phyloP scores from a whole-genome alignment of 1,284 basidiomycete genomes.

The Ustilago trichophora region DNA sequence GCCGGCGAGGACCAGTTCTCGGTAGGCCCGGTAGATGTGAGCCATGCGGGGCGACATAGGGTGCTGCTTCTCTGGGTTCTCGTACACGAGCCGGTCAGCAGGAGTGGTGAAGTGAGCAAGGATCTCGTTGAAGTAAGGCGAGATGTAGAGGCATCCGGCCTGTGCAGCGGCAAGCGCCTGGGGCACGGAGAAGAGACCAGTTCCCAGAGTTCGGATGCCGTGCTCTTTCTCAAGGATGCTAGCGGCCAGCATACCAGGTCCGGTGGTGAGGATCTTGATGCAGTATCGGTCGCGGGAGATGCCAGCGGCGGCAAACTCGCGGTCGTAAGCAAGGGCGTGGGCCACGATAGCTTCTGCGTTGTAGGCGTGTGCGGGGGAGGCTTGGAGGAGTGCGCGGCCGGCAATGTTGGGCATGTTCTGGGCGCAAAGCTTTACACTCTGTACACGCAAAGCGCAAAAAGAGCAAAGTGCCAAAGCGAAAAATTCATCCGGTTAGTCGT shows the following conservation, averaged over 20 bases:
- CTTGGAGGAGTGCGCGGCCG: slow-evolving; percentile 25
- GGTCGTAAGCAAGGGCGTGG: slow-evolving; percentile 25
- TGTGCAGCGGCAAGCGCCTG: slow-evolving; percentile 66
- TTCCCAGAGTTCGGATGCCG: slow-evolving; percentile 65
- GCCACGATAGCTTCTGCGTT: slow-evolving; percentile 20
- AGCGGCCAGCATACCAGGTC: slow-evolving; percentile 64
- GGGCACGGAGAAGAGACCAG: slow-evolving; percentile 61
- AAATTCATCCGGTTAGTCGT: too few relatives aligned
- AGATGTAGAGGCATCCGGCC: slow-evolving; percentile 63
- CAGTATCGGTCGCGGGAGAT: slow-evolving; percentile 57
- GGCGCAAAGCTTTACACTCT: slow-evolving; percentile 24
- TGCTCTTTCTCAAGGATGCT: slow-evolving; percentile 36
- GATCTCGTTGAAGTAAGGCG: slow-evolving; percentile 66
- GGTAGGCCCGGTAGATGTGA: slow-evolving; percentile 41
- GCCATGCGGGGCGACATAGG: slow-evolving; percentile 35
- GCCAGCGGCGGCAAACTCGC: slow-evolving; percentile 19
- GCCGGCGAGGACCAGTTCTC: slow-evolving; percentile 1
- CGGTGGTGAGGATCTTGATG: slow-evolving; percentile 67
- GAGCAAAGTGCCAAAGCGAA: too few relatives aligned
- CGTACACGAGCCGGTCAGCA: slow-evolving; percentile 15
- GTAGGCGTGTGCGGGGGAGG: slow-evolving; percentile 24
- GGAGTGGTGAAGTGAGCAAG: slow-evolving; percentile 55
- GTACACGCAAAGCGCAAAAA: too few relatives aligned
- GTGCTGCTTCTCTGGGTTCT: slow-evolving; percentile 19
- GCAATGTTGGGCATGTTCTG: slow-evolving; percentile 27